Evolutionary conservation across 2,329 filamentous ascomycete species (phyloP), one percentile per base, ranked within the genome.

Genomic region (Fusarium sp.): DNA sequence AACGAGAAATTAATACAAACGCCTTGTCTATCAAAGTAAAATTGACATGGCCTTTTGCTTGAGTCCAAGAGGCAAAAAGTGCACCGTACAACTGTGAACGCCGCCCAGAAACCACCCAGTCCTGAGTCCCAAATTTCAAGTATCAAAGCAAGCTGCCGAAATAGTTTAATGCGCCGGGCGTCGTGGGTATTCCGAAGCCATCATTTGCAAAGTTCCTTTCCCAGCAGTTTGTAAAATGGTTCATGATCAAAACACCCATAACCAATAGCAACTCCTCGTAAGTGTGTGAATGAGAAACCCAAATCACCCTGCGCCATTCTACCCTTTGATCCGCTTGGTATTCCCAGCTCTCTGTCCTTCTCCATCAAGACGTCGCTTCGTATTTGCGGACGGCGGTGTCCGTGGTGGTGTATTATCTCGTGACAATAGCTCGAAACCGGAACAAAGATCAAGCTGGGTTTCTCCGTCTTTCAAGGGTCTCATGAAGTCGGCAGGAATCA

Each of bases 401-500:
- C 12, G 15, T 28, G 47, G n/a, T 51, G 52, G 50, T 45, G 63
- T 54, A 40, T 62, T 54, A 46, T 62, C 55, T 34, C 55, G 46
- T 20, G 54, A 46, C 28, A 52, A 36, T 15, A 65, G 20, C 28
- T 70, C 67, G 11, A 60, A 70, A 28, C 69, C 69, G 12, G 74
- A 71, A 49, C 79, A 80, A 20, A 81, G 67, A 47, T 81, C 77
- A 2, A 80, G 63, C 28, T 74, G 74, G 8, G 63, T 64, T 64
- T 80, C 79, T 9, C 76, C 79, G 4, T 77, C 74, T 7, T 50
- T 36, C 16, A 80, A 47, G 2, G 75, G 72, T 16, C 74, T 69
- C 76, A 81, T 75, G 20, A 76, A 70, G 6, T 77, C 76, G 1
- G 76, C 76, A 3, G 79, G 78, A 38, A 81, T 81, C 6, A 78